Conservation (phyloP, 495 filamentous ascomycete genomes). For the Penicillium bovifimosum region DNA sequence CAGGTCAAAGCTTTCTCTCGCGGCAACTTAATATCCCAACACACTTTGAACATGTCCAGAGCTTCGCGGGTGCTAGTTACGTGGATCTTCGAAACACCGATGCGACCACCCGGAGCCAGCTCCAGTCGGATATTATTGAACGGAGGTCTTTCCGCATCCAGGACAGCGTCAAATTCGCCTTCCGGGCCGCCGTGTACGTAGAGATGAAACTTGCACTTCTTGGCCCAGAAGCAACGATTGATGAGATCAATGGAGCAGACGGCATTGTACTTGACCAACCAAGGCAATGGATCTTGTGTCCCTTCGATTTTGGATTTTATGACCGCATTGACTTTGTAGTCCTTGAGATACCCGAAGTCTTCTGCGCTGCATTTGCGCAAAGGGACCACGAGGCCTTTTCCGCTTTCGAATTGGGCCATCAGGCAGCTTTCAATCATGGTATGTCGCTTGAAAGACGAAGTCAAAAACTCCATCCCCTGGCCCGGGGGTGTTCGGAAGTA, state of each 20-base stretch:
- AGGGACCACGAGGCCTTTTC: conserved; percentile 23
- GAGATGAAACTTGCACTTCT: conserved; percentile 29
- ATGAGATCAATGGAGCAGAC: conserved; percentile 29
- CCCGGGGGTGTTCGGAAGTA: conserved; percentile 26
- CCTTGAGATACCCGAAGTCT: conserved; percentile 29
- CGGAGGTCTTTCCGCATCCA: conserved; percentile 4
- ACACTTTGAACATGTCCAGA: conserved; percentile 25
- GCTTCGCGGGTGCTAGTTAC: conserved; percentile 23
- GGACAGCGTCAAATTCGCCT: conserved; percentile 19
- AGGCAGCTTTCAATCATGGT: conserved; percentile 30
- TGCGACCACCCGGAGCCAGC: not conserved
- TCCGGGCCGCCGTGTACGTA: conserved; percentile 33
- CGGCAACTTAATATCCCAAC: conserved; percentile 22
- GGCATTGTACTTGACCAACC: conserved; percentile 24
- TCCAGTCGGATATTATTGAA: conserved; percentile 22
- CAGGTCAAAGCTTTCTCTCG: conserved; percentile 12
- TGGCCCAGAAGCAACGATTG: conserved; percentile 30
- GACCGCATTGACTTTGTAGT: conserved; percentile 30
- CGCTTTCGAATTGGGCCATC: conserved; percentile 27
- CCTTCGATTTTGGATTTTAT: conserved; percentile 10
- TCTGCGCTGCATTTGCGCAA: conserved; percentile 25
- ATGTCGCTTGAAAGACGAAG: conserved; percentile 23
- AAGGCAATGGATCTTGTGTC: not conserved
- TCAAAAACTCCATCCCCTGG: conserved; percentile 32
- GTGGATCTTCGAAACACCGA: conserved; percentile 22